Conservation (phyloP, 345 rosid species). For the Luvunga scandens region DNA sequence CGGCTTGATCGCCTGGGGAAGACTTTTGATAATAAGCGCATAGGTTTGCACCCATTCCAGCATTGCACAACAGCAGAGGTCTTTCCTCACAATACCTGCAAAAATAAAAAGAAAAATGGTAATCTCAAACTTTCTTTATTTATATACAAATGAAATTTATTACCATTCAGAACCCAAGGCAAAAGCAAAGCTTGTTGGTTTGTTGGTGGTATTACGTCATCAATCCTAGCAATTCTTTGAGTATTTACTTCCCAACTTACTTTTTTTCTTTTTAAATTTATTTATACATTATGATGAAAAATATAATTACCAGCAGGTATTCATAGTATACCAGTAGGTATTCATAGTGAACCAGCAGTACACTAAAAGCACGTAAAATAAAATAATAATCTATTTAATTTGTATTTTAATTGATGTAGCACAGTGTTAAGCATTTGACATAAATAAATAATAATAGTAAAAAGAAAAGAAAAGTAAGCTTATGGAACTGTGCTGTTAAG, state of each 20-base stretch:
- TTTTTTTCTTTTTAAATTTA: too few species aligned
- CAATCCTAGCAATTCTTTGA: neutral
- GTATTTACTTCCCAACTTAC: neutral
- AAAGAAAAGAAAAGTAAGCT: too few species aligned
- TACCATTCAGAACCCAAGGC: neutral
- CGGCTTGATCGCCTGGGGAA: slow-evolving; percentile 67
- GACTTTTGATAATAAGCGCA: slow-evolving; percentile 91
- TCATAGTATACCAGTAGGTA: too few species aligned
- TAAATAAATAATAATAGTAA: too few species aligned
- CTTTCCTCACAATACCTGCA: slow-evolving; percentile 97
- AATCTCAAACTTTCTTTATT: neutral
- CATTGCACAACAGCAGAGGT: slow-evolving; percentile 79
- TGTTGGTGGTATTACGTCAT: neutral
- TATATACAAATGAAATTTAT: neutral
- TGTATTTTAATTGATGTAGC: too few species aligned
- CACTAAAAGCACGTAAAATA: too few species aligned
- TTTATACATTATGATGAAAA: too few species aligned
- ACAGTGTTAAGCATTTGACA: too few species aligned
- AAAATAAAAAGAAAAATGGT: neutral
- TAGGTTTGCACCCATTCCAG: slow-evolving; percentile 95
- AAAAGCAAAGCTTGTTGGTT: neutral
- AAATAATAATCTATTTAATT: too few species aligned
- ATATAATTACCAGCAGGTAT: too few species aligned
- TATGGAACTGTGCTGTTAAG: too few species aligned
- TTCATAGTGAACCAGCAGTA: too few species aligned